phyloP scores from a whole-genome alignment of 75 land plant species.

The Pinus taeda region DNA sequence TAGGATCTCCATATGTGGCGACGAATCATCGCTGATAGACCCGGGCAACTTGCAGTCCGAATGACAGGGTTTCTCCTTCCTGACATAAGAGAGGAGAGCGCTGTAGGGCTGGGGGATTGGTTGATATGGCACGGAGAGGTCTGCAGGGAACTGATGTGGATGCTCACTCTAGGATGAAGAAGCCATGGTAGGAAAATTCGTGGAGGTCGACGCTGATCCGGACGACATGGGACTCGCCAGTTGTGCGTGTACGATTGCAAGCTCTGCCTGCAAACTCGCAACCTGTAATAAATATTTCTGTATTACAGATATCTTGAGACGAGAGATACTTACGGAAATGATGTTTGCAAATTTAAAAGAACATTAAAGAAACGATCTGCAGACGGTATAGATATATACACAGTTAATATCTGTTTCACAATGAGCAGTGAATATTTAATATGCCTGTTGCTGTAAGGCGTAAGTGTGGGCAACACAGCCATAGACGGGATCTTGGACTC shows the following conservation, averaged over 20 bases:
- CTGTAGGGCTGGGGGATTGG: neutral
- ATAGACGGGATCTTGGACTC: constrained; percentile 86
- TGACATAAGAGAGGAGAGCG: too few relatives aligned
- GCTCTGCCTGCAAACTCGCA: constrained; percentile 80
- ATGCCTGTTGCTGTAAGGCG: constrained; percentile 90
- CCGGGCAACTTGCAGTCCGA: too few relatives aligned
- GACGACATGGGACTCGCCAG: constrained; percentile 21
- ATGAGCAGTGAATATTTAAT: constrained; percentile 32
- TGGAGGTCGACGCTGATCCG: too few relatives aligned
- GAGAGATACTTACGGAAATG: neutral
- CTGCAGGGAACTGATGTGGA: too few relatives aligned
- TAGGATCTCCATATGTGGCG: too few relatives aligned
- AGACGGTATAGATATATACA: constrained; percentile 78
- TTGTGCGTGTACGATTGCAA: constrained; percentile 60
- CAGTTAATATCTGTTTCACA: constrained; percentile 63
- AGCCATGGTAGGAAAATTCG: too few relatives aligned
- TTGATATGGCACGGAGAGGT: neutral
- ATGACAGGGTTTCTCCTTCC: too few relatives aligned
- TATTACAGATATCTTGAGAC: neutral
- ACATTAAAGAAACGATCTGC: constrained; percentile 19
- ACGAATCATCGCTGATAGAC: too few relatives aligned
- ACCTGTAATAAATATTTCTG: constrained; percentile 37
- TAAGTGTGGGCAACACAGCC: constrained; percentile 23
- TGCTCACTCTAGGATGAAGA: neutral
- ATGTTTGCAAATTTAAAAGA: neutral